Percentiles rank a stretch among this genome's conserved stretches.
Conservation (phyloP, 805 yeast species). For the Cyberlindnera americana region DNA sequence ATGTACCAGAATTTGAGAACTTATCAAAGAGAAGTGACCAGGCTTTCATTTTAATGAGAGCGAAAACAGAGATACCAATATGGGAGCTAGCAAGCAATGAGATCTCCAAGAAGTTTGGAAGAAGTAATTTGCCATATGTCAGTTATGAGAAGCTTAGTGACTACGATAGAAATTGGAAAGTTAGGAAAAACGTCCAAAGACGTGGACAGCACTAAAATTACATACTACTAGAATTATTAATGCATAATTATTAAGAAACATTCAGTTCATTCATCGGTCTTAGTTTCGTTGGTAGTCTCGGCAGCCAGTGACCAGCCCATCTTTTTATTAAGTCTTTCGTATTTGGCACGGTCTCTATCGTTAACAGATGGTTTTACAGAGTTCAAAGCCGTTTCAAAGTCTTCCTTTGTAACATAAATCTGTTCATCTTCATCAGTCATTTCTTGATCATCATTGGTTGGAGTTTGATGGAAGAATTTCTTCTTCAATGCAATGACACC, state of each 20-base stretch:
- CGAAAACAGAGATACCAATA: conserved; percentile 63
- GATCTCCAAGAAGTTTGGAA: conserved; percentile 18
- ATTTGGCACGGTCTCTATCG: conserved; percentile 74
- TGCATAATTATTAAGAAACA: not conserved
- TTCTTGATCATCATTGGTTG: conserved; percentile 42
- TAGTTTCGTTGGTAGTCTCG: conserved; percentile 19
- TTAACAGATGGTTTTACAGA: conserved; percentile 88
- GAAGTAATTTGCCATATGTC: conserved; percentile 41
- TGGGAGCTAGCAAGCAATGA: conserved; percentile 41
- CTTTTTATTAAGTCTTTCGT: conserved; percentile 67
- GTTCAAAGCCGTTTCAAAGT: conserved; percentile 67
- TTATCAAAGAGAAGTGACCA: conserved; percentile 22
- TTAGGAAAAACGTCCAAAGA: conserved; percentile 52
- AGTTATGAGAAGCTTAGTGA: conserved; percentile 34
- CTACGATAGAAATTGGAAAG: conserved; percentile 55
- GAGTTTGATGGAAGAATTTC: conserved; percentile 55
- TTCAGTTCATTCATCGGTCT: conserved; percentile 11
- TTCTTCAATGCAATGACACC: conserved; percentile 82
- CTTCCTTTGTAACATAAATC: conserved; percentile 56
- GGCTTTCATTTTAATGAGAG: conserved; percentile 47
- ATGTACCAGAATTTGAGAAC: conserved; percentile 41
- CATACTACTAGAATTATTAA: conserved; percentile 6
- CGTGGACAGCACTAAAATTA: conserved; percentile 33
- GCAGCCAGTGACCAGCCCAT: conserved; percentile 66
- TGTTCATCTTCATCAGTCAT: conserved; percentile 40